Conservation (phyloP, 257 asterid species). For the Solanum pennellii region DNA sequence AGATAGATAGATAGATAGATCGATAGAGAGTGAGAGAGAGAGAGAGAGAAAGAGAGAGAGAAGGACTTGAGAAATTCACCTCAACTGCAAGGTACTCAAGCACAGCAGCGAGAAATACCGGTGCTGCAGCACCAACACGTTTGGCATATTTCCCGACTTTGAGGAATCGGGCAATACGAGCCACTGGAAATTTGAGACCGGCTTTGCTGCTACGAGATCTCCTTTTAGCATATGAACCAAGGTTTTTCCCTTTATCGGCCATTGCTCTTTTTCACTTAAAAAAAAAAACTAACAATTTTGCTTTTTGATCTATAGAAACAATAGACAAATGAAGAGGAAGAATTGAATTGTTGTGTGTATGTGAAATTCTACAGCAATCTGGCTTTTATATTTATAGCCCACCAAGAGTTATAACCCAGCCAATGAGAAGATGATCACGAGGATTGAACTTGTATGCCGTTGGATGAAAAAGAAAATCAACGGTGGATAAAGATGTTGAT, state of each 20-base stretch:
- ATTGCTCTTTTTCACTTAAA: background rate
- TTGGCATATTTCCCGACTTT: background rate
- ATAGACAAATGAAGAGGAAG: no score
- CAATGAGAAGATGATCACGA: no score
- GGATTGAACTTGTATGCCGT: no score
- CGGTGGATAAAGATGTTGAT: no score
- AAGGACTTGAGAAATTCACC: background rate
- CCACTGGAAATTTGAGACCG: background rate
- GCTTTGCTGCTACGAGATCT: slow-evolving; percentile 34
- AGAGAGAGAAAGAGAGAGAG: background rate
- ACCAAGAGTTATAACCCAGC: no score
- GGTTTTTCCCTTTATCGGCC: background rate
- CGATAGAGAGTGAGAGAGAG: no score
- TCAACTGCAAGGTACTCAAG: background rate
- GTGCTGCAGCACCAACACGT: background rate
- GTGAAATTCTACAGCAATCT: no score
- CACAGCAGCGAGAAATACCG: background rate
- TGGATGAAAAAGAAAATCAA: no score
- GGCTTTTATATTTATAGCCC: no score
- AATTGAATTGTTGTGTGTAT: no score
- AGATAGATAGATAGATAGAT: no score
- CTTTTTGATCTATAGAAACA: background rate
- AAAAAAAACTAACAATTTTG: no score
- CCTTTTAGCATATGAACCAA: slow-evolving; percentile 9
- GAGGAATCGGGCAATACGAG: background rate